Conservation (phyloP, 73 alveolate genomes). For the Paraurostyla sp. region DNA sequence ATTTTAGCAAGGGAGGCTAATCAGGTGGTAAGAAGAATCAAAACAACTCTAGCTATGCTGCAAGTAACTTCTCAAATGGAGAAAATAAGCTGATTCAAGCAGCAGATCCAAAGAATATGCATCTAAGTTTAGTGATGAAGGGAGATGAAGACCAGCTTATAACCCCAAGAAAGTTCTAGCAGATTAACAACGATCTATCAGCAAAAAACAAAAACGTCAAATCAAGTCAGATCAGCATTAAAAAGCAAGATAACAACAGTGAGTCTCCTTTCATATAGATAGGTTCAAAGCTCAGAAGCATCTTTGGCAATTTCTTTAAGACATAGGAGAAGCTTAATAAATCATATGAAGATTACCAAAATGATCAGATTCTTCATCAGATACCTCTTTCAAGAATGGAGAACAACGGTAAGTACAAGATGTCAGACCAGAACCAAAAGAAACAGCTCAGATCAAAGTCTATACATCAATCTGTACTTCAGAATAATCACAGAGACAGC, state of each 20-base stretch:
- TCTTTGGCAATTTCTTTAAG: constrained; percentile 55
- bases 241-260: not conserved
- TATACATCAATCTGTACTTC: constrained; percentile 33
- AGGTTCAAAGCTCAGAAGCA: not conserved
- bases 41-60: constrained; percentile 13
- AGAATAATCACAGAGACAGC: not conserved
- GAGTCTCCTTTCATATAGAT: constrained; percentile 49
- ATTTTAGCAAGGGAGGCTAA: constrained; percentile 36
- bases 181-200: constrained; percentile 12
- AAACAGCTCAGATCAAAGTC: constrained; percentile 30
- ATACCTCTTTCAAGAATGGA: not conserved
- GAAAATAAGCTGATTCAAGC: not conserved
- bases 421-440: too few relatives aligned
- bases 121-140: constrained; percentile 32
- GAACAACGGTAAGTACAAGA: too few relatives aligned
- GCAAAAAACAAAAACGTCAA: not conserved
- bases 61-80: constrained; percentile 44
- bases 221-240: not conserved
- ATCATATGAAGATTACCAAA: constrained; percentile 47
- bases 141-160: not conserved
- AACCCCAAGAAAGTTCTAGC: constrained; percentile 2
- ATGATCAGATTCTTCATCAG: not conserved
- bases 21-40: constrained; percentile 13
- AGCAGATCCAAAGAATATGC: not conserved
- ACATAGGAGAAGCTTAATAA: constrained; percentile 45